Conservation (phyloP, 73 alveolate genomes). For the Paraurostyla sp. region DNA sequence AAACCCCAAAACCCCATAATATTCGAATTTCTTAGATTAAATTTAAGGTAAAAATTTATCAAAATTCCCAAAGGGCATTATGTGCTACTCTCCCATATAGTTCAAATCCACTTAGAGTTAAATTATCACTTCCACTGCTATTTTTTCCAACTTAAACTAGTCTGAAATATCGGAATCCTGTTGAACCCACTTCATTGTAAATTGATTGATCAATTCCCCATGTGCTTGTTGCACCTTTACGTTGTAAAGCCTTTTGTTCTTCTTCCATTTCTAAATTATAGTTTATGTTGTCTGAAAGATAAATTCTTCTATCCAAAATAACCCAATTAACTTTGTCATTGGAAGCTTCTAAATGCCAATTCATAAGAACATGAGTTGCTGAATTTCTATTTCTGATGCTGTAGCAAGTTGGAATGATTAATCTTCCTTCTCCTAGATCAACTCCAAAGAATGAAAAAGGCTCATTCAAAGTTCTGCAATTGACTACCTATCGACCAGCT, state of each 20-base stretch:
- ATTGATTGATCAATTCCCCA: constrained; percentile 90
- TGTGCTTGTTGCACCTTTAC: constrained; percentile 83
- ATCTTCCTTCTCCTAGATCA: constrained; percentile 94
- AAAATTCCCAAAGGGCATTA: constrained; percentile 42
- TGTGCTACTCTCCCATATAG: constrained; percentile 88
- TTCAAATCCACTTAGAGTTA: constrained; percentile 93
- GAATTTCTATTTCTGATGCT: constrained; percentile 93
- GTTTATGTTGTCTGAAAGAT: constrained; percentile 26
- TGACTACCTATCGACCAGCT: constrained; percentile 88
- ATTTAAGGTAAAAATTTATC: too few species aligned
- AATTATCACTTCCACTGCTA: constrained; percentile 91
- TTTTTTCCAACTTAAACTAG: constrained; percentile 91
- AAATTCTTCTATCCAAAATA: constrained; percentile 92
- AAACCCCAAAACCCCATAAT: too few species aligned
- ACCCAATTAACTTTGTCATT: constrained; percentile 90
- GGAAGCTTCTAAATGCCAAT: constrained; percentile 97
- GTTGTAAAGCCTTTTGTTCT: constrained; percentile 38
- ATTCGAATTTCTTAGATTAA: too few species aligned
- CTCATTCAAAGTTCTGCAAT: constrained; percentile 94
- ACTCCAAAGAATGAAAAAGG: constrained; percentile 94
- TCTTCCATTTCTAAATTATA: constrained; percentile 59
- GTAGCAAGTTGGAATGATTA: constrained; percentile 88
- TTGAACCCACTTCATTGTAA: constrained; percentile 74
- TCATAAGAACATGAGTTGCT: constrained; percentile 89
- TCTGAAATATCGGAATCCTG: constrained; percentile 94